Conservation (phyloP, 139 green algal genomes). For the Helicosporidium sp. region DNA sequence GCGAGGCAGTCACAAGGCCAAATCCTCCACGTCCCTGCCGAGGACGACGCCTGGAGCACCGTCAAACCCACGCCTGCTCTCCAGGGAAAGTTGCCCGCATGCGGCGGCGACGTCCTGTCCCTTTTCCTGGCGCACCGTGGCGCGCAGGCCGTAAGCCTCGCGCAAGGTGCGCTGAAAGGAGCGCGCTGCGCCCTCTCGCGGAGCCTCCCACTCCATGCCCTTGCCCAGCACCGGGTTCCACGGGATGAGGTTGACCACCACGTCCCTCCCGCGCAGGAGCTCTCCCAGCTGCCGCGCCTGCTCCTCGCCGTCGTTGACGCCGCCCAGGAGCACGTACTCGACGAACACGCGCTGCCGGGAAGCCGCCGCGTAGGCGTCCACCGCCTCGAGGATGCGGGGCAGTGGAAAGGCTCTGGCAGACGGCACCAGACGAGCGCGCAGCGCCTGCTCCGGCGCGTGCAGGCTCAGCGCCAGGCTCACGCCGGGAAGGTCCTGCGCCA, state of each 20-base stretch:
- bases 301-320: slow-evolving; percentile 58
- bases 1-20: too few species aligned
- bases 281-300: slow-evolving; percentile 54
- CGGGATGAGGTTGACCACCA: slow-evolving; percentile 78
- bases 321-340: slow-evolving; percentile 84
- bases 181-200: slow-evolving; percentile 12
- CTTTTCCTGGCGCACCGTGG: slow-evolving; percentile 76
- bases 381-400: slow-evolving; percentile 49
- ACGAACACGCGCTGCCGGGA: slow-evolving; percentile 54
- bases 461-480: slow-evolving; percentile 80
- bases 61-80: too few species aligned
- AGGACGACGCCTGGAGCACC: slow-evolving; percentile 20
- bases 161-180: slow-evolving; percentile 51
- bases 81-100: too few species aligned
- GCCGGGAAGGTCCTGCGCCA: slow-evolving; percentile 59
- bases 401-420: slow-evolving; percentile 69
- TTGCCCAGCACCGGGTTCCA: slow-evolving; percentile 61
- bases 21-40: slow-evolving; percentile 12
- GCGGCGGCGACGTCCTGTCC: slow-evolving; percentile 80
- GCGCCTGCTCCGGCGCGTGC: slow-evolving; percentile 72
- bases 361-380: slow-evolving; percentile 49
- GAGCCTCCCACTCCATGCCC: slow-evolving; percentile 34
- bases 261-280: slow-evolving; percentile 34
- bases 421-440: slow-evolving; percentile 70
- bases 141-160: slow-evolving; percentile 40